A percentile compares a stretch with the other conserved stretches of the same genome.
These are phyloP conservation scores for Moringa oleifera DNA, from an alignment of 345 rosid genomes.

Conservation along the genomic window DNA sequence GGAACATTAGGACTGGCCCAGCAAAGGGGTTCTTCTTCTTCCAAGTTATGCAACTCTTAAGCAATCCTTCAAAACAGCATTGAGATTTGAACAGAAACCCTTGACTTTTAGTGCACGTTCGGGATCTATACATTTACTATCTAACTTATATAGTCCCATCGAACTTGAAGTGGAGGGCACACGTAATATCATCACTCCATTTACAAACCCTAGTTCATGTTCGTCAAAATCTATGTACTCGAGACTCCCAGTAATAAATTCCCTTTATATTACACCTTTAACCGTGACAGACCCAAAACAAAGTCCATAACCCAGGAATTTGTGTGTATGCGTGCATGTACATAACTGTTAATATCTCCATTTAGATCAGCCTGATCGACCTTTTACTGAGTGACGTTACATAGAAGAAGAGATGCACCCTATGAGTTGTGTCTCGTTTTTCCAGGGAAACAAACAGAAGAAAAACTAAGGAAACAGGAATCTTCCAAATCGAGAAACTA, in stretches of 20 bases:
- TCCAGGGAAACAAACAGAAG: background rate
- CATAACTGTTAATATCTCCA: too few species aligned
- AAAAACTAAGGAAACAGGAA: background rate
- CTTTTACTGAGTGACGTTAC: too few species aligned
- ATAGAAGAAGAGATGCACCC: too few species aligned
- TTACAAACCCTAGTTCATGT: slow-evolving; percentile 19
- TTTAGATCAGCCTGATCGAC: background rate
- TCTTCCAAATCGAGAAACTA: too few species aligned
- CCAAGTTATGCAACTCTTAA: background rate
- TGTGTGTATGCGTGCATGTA: slow-evolving; percentile 21
- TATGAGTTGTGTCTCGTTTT: too few species aligned
- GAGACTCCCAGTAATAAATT: background rate
- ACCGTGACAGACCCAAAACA: slow-evolving; percentile 17
- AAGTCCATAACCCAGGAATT: slow-evolving; percentile 1
- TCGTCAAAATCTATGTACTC: too few species aligned
- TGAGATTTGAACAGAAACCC: slow-evolving; percentile 29
- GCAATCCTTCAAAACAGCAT: slow-evolving; percentile 4
- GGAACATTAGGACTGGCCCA: background rate
- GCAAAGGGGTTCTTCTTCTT: background rate
- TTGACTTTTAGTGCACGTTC: slow-evolving; percentile 24
- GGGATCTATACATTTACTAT: slow-evolving; percentile 25
- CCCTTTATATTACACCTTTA: slow-evolving; percentile 7
- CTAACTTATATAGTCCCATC: slow-evolving; percentile 8
- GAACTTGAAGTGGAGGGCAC: background rate
- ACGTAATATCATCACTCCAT: background rate